Evolutionary conservation across 345 rosid species (phyloP).

Genomic region (Salix dunnii): DNA sequence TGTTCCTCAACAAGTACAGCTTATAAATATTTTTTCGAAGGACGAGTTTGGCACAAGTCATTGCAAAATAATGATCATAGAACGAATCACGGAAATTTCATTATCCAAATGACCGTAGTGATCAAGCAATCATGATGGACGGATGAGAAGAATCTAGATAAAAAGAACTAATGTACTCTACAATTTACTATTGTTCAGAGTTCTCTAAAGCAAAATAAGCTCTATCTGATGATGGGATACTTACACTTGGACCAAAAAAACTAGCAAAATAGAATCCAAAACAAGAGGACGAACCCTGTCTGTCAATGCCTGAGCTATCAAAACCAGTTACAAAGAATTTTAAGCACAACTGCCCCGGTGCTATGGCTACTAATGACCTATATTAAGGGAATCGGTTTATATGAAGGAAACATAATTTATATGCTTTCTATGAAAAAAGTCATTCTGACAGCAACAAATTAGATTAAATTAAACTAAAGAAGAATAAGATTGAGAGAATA

Average conservation of each 20-base stretch:
- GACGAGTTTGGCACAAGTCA: background rate
- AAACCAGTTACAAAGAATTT: background rate
- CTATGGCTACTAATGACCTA: background rate
- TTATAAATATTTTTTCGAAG: background rate
- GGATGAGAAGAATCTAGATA: background rate
- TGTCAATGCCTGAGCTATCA: background rate
- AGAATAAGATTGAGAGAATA: conserved; percentile 36
- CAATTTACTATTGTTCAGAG: background rate
- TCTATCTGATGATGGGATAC: background rate
- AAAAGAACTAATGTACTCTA: background rate
- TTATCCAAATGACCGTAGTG: background rate
- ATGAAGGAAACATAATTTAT: background rate
- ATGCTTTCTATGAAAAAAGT: background rate
- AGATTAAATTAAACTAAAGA: conserved; percentile 17
- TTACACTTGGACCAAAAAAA: background rate
- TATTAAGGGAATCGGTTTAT: background rate
- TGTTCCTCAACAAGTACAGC: background rate
- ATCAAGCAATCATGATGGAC: background rate
- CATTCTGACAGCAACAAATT: background rate
- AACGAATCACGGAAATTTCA: background rate
- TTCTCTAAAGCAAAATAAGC: conserved; percentile 4
- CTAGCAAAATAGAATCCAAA: background rate
- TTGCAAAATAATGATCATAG: background rate
- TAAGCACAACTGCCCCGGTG: background rate
- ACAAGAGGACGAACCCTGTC: too few relatives aligned